Evolutionary conservation across 2,329 filamentous ascomycete genomes (phyloP).

Genomic region (Trichoderma guizhouense): DNA sequence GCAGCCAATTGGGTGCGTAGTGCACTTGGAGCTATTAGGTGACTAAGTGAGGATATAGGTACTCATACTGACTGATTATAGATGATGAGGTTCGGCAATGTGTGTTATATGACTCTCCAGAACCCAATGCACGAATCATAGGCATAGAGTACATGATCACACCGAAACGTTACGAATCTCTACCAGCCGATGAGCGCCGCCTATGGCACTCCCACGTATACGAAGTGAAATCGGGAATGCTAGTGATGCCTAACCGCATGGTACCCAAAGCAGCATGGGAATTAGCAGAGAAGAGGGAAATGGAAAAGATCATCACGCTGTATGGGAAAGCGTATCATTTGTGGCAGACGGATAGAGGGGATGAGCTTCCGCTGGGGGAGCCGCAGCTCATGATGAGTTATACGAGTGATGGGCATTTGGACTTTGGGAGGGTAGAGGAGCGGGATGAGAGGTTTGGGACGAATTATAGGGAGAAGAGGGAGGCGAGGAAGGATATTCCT

Average conservation of each 20-base stretch:
- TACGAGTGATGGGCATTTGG: slow-evolving; percentile 47
- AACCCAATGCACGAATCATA: slow-evolving; percentile 67
- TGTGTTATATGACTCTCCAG: slow-evolving; percentile 73
- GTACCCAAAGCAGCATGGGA: slow-evolving; percentile 67
- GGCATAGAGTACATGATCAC: slow-evolving; percentile 89
- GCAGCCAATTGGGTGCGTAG: slow-evolving; percentile 61
- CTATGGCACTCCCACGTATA: slow-evolving; percentile 77
- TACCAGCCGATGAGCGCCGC: slow-evolving; percentile 64
- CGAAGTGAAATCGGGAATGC: slow-evolving; percentile 74
- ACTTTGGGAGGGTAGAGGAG: slow-evolving; percentile 44
- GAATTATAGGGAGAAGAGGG: slow-evolving; percentile 44
- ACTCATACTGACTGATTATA: neutral
- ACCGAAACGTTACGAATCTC: slow-evolving; percentile 61
- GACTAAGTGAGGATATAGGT: slow-evolving; percentile 35
- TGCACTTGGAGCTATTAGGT: neutral
- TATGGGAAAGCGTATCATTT: slow-evolving; percentile 86
- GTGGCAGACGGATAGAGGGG: slow-evolving; percentile 78
- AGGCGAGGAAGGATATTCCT: slow-evolving; percentile 32
- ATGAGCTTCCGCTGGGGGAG: slow-evolving; percentile 51
- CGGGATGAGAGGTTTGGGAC: slow-evolving; percentile 46
- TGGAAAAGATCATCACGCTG: slow-evolving; percentile 69
- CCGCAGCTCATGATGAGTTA: slow-evolving; percentile 55
- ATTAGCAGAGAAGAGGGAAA: slow-evolving; percentile 71
- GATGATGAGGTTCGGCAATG: slow-evolving; percentile 72
- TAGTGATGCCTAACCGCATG: slow-evolving; percentile 67